Conservation (phyloP, 805 yeast species). For the Candida schatavii region DNA sequence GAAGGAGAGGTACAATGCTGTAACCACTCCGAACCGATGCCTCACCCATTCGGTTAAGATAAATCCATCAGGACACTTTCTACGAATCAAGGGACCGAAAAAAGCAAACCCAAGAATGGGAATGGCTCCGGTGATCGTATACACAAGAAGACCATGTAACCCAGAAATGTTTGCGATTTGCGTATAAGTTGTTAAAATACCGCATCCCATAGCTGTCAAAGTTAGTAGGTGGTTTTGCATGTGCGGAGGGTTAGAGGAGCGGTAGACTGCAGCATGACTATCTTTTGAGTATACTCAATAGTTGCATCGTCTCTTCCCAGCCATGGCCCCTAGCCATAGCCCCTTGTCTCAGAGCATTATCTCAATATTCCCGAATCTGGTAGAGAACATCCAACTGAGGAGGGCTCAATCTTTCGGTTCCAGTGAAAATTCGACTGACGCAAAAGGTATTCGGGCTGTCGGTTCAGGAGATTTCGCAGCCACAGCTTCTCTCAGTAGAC, state of each 20-base stretch:
- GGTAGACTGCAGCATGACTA: background rate
- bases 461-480: too few relatives aligned
- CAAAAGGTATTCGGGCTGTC: too few relatives aligned
- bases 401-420: too few relatives aligned
- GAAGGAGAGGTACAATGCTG: conserved; percentile 72
- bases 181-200: conserved; percentile 80
- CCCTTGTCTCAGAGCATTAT: too few relatives aligned
- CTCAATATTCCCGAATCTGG: too few relatives aligned
- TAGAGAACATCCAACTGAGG: too few relatives aligned
- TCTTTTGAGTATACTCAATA: too few relatives aligned
- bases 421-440: too few relatives aligned
- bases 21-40: conserved; percentile 67
- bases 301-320: too few relatives aligned
- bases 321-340: too few relatives aligned
- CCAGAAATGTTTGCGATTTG: conserved; percentile 86
- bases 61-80: conserved; percentile 83
- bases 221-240: background rate
- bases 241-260: background rate
- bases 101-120: conserved; percentile 84
- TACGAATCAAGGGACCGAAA: conserved; percentile 77
- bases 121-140: conserved; percentile 73
- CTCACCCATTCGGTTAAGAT: conserved; percentile 95
- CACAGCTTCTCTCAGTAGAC: too few relatives aligned
- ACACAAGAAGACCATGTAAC: conserved; percentile 80
- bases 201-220: conserved; percentile 89